Evolutionary conservation across 345 rosid species (phyloP).

Genomic region (Aquilaria sinensis): DNA sequence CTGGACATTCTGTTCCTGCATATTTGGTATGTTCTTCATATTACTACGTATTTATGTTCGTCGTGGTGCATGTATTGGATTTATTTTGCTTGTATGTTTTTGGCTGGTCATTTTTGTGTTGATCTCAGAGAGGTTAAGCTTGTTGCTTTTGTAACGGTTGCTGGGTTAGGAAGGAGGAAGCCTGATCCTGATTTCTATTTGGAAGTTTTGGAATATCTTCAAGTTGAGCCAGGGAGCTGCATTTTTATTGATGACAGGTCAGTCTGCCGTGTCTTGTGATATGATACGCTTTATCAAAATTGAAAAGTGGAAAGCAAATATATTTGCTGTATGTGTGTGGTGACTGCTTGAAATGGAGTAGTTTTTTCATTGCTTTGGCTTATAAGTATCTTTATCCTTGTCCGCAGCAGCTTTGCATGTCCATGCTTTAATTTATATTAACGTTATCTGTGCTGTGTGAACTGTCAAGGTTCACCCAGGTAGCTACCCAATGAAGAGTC

Average conservation of each 20-base stretch:
- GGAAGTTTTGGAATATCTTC: slow-evolving; percentile 51
- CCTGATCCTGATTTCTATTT: slow-evolving; percentile 71
- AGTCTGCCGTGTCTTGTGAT: background rate
- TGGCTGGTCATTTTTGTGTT: background rate
- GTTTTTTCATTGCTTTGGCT: background rate
- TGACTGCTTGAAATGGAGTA: background rate
- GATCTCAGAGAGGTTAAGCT: background rate
- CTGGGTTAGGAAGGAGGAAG: slow-evolving; percentile 73
- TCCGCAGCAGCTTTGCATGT: background rate
- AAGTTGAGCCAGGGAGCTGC: slow-evolving; percentile 67
- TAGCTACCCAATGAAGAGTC: too few species aligned
- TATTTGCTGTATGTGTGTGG: too few species aligned
- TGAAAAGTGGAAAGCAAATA: too few species aligned
- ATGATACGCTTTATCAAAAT: background rate
- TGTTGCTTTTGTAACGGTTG: background rate
- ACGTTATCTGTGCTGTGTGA: too few species aligned
- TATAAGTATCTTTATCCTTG: background rate
- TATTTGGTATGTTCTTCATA: slow-evolving; percentile 34
- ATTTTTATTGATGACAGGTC: slow-evolving; percentile 87
- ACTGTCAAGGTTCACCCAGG: too few species aligned
- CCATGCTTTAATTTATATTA: too few species aligned
- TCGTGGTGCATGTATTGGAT: background rate
- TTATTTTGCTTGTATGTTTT: too few species aligned
- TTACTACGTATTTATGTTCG: background rate
- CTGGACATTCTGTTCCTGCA: slow-evolving; percentile 92